Evolutionary conservation across 768 basidiomycete species (phyloP), one percentile per base, ranked within the genome.

Genomic region (Tricholoma saponaceum): DNA sequence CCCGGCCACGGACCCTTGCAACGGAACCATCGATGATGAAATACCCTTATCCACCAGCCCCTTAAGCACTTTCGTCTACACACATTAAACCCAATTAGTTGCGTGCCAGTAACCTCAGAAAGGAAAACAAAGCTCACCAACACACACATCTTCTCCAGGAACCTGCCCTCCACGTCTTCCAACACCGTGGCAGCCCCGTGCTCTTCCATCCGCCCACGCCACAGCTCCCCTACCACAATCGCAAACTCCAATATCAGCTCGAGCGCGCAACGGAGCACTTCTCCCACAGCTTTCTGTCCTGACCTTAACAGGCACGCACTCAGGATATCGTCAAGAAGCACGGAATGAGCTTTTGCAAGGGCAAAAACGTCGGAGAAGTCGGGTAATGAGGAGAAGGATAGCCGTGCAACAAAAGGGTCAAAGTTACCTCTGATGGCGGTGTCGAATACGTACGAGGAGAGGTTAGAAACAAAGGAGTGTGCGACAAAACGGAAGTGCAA

Each of bases 351-450:
- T 7, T 79, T 77, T 0, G 87, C 80, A 16, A 93, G 77, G 30
- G 84, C 77, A 65, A 93, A 93, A 5, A 92, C 84, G 59, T 92
- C 90, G n/a, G 79, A 73, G 62, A 88, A 88, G 22, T 33, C 35
- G 16, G 66, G 63, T 5, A 61, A 60, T 14, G 54, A 54, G 49
- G 56, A 66, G 55, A 67, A 64, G 33, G 67, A 67, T 32, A 79
- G 65, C 6, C 71, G 74, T 9, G 69, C 69, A 35, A 90, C 68
- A 73, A 95, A 92, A 1, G 80, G 76, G 58, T 86, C 83, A 61
- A 92, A 89, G 65, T 90, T 87, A 26, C 83, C 83, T 12, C 85
- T 81, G 57, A 96, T 92, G 2, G 85, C 93, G n/a, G 82, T 83
- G 68, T 93, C 90, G 55, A 87, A 86, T 20, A 92, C 76, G 62